Base-by-base conservation (phyloP, 768 basidiomycete genomes). In the Lenzites betulinus region DNA sequence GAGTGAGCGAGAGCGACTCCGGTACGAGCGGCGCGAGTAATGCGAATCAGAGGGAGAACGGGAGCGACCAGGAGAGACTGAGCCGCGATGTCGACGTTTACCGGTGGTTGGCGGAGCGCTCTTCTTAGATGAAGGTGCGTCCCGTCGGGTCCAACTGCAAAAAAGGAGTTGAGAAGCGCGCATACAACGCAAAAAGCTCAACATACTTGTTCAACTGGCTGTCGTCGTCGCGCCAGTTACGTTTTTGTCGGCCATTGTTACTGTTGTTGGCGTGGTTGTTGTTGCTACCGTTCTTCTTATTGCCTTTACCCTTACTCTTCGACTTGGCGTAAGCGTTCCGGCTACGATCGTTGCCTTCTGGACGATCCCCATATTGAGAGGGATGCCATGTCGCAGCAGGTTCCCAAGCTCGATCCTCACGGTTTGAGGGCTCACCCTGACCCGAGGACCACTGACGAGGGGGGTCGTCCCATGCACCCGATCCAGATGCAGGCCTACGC, bases 201-300 rank as follows among this genome's bases (percentile, higher is more conserved):
- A 74, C 86, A 48, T 73, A 93, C 91, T 92, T 92, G 73, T 92
- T 92, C 52, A 86, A 71, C 66, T 80, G 82, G n/a, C 81, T 79
- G 55, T 91, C 88, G 44, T 90, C 87, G 25, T 73, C 75, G 54
- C 78, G 75, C 64, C 80, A 80, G 64, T 76, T 77, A 25, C 76
- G 77, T 57, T 75, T 74, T 55, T 72, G 75, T 46, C 69, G 70
- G 62, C 70, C 69, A 33, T 28, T 11, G 20, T 28, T 33, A 75
- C 54, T 74, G 71, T 69, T 70, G 60, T 70, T 69, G 35, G 38
- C n/a, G 30, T 28, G 18, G 76, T 56, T 74, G 71, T 49, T 71
- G 42, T 67, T 66, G 51, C 70, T 73, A 55, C 70, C 70, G 28
- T 70, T 67, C 39, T 71, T 73, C 62, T 77, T 78, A 56, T 74